Conservation (phyloP, 202 grass and related monocot genomes). For the Panicum virgatum region DNA sequence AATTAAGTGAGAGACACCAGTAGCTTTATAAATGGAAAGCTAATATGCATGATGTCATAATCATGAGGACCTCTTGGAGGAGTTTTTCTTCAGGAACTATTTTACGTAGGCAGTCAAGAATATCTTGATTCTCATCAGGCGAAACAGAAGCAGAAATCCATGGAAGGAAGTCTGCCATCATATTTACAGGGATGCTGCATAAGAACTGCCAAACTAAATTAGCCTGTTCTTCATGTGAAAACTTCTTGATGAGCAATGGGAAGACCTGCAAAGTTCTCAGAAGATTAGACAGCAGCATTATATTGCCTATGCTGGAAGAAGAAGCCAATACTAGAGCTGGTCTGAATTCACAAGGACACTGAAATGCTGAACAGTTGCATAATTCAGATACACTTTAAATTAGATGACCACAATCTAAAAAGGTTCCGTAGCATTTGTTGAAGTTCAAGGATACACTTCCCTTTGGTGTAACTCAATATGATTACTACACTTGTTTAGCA, state of each 20-base stretch:
- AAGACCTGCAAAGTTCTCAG: conserved; percentile 61
- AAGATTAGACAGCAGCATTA: conserved; percentile 28
- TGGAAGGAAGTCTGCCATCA: conserved; percentile 88
- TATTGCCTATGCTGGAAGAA: not conserved
- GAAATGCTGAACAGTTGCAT: conserved; percentile 10
- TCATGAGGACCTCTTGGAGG: conserved; percentile 71
- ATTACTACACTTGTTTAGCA: not conserved
- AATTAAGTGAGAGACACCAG: conserved; percentile 4
- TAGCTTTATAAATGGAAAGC: not conserved
- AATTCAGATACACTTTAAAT: not conserved
- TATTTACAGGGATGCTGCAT: conserved; percentile 84
- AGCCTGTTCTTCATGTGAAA: conserved; percentile 87
- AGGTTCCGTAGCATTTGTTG: not conserved
- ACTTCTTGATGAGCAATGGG: conserved; percentile 77
- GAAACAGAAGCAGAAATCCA: conserved; percentile 85
- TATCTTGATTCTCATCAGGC: conserved; percentile 72
- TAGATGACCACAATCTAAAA: not conserved
- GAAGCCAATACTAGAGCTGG: not conserved
- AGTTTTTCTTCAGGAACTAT: conserved; percentile 85
- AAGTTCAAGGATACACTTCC: conserved; percentile 10
- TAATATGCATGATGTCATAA: conserved; percentile 10
- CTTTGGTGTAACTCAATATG: not conserved
- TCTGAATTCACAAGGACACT: not conserved
- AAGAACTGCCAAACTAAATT: conserved; percentile 95
- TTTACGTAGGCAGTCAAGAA: conserved; percentile 72